Conservation (phyloP, 768 basidiomycete genomes). For the Psilocybe subaeruginosa region DNA sequence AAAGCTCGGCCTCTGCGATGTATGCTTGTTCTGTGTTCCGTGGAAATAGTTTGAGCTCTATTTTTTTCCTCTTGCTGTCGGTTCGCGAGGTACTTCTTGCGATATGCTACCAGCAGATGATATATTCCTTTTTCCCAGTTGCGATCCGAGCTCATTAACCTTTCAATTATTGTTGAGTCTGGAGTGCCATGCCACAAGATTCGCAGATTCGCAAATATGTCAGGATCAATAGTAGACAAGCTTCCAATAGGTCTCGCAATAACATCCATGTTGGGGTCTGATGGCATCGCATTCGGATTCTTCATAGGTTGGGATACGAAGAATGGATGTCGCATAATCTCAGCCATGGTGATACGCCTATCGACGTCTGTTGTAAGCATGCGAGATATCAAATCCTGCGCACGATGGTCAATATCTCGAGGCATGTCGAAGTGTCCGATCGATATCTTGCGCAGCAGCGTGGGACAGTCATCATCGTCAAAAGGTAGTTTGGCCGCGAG, state of each 20-base stretch:
- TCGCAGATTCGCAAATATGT: conserved; percentile 87
- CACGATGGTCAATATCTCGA: conserved; percentile 62
- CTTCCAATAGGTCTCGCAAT: conserved; percentile 71
- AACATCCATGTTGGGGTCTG: conserved; percentile 58
- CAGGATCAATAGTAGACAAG: conserved; percentile 75
- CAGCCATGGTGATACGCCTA: conserved; percentile 80
- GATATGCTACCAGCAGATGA: conserved; percentile 84
- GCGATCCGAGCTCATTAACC: conserved; percentile 64
- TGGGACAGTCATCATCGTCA: conserved; percentile 82
- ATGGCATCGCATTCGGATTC: conserved; percentile 38
- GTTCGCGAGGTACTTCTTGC: conserved; percentile 71
- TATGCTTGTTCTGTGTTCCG: conserved; percentile 35
- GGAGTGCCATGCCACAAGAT: conserved; percentile 89
- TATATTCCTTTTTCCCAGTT: conserved; percentile 99
- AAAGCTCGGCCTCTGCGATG: conserved; percentile 29
- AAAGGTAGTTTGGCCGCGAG: conserved; percentile 89
- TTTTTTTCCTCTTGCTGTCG: conserved; percentile 67
- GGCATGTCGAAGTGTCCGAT: conserved; percentile 78
- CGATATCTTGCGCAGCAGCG: conserved; percentile 82
- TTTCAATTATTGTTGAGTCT: conserved; percentile 73
- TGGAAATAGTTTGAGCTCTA: conserved; percentile 34
- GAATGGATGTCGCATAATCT: conserved; percentile 84
- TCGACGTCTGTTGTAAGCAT: conserved; percentile 82
- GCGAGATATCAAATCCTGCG: conserved; percentile 73
- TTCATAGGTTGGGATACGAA: conserved; percentile 59